phyloP scores from a whole-genome alignment of 2,329 filamentous ascomycete genomes.

The Calonectria pauciramosa region DNA sequence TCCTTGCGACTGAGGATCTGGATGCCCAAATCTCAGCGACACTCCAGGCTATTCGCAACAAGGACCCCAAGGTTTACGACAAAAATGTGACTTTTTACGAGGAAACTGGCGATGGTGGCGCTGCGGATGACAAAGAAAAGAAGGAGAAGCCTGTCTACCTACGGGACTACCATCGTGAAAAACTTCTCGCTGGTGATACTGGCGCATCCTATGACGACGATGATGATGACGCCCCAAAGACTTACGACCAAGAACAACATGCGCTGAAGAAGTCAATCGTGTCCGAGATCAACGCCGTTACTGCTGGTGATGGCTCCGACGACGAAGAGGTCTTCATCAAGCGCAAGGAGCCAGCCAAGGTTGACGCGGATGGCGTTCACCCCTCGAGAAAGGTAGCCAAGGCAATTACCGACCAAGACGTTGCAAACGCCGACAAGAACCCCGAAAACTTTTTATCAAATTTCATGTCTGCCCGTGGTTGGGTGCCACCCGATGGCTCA shows the following conservation, averaged over 20 bases:
- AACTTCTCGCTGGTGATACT: conserved; percentile 80
- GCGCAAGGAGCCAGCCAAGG: conserved; percentile 70
- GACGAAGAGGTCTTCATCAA: conserved; percentile 77
- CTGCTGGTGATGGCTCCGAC: conserved; percentile 65
- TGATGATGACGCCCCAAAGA: conserved; percentile 71
- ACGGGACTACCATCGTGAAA: conserved; percentile 92
- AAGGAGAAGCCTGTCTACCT: conserved; percentile 89
- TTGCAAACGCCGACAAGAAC: conserved; percentile 85
- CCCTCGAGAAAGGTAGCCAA: conserved; percentile 64
- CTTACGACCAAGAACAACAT: conserved; percentile 91
- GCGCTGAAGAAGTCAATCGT: conserved; percentile 83
- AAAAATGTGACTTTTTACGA: conserved; percentile 83
- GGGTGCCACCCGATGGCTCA: conserved; percentile 78
- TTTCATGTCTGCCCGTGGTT: conserved; percentile 92
- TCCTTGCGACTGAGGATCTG: conserved; percentile 86
- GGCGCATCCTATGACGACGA: conserved; percentile 71
- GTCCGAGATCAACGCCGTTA: conserved; percentile 81
- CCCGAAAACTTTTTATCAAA: conserved; percentile 95
- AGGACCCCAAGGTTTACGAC: conserved; percentile 94
- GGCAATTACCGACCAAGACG: conserved; percentile 71
- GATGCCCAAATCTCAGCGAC: conserved; percentile 91
- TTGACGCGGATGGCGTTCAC: conserved; percentile 64
- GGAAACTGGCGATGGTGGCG: conserved; percentile 66
- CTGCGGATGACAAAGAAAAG: conserved; percentile 60
- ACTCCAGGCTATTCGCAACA: conserved; percentile 87